Evolutionary conservation across 2,329 filamentous ascomycete species (phyloP), one percentile per base, ranked within the genome.

Genomic region (Penicillium sp.): DNA sequence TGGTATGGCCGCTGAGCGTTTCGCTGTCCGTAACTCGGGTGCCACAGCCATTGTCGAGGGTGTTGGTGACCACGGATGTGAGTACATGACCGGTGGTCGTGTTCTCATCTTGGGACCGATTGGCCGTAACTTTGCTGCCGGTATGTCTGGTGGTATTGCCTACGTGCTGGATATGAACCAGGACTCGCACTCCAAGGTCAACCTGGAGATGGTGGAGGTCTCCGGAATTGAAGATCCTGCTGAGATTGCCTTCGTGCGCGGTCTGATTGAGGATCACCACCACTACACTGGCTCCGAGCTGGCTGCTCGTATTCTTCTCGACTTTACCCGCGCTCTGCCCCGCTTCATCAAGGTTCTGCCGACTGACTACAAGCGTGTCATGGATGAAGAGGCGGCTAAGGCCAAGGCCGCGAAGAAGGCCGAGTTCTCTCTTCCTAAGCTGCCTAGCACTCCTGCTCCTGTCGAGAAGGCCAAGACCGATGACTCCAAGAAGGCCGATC

Each of bases 51-150:
- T 97, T 55, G 90, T 96, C 52, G 91, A 97, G 72, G 91, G 91
- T 73, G 81, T 95, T 56, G 91, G 91, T 77, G 91, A 97, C 69
- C 91, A 97, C 68, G 87, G 89, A 53, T 96, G 90, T 67, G 91
- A 97, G 77, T 97, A 97, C 80, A 97, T 97, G 91, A 96, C 91
- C 63, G 91, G 91, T 67, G 91, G 91, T 66, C 88, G 90, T 65
- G 78, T 96, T 41, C 75, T 97, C 55, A 80, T 95, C 63, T 79
- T 97, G 39, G 91, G 91, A 48, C 82, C 81, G 62, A 95, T 89
- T 65, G 91, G 91, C 37, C 90, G 91, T 60, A 97, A 97, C 77
- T 97, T 97, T 65, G 91, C 90, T 60, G 91, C 91, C 51, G 91
- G 91, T 77, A 97, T 97, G 91, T 96, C 90, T 63, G 91, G 91